Percentiles rank a stretch among this genome's conserved stretches.
These are phyloP conservation scores for Penicillium dipodomyicola DNA, from an alignment of 495 filamentous ascomycete genomes.

Conservation along the genomic window DNA sequence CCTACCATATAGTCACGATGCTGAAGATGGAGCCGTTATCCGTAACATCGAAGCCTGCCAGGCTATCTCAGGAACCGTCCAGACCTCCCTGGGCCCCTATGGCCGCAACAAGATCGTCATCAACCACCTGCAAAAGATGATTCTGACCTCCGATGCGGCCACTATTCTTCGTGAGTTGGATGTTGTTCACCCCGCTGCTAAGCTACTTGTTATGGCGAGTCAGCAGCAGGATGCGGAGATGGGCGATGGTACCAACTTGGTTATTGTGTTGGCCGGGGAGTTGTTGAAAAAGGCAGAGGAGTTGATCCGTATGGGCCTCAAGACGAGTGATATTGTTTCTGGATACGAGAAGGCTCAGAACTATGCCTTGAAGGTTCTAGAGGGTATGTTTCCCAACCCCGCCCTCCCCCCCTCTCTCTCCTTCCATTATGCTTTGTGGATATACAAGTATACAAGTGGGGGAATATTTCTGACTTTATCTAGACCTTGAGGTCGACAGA, in stretches of 20 bases:
- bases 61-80: conserved; percentile 91
- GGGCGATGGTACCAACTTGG: conserved; percentile 97
- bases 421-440: neutral
- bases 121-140: conserved; percentile 99
- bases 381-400: conserved; percentile 59
- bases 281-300: conserved; percentile 97
- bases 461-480: conserved; percentile 11
- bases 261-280: conserved; percentile 94
- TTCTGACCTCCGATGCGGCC: conserved; percentile 95
- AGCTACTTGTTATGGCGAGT: conserved; percentile 97
- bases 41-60: conserved; percentile 99
- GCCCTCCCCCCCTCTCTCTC: no score
- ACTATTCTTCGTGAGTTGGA: conserved; percentile 97
- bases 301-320: conserved; percentile 88
- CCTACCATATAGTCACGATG: conserved; percentile 73
- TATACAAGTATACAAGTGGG: conserved; percentile 11
- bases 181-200: conserved; percentile 97
- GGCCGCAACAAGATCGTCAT: conserved; percentile 99
- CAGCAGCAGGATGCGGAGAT: conserved; percentile 99
- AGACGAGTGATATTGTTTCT: conserved; percentile 91
- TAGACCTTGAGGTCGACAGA: conserved; percentile 86
- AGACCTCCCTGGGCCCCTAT: conserved; percentile 94
- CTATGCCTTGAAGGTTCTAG: conserved; percentile 78
- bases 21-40: conserved; percentile 97
- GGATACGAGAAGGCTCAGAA: conserved; percentile 94